A percentile compares a stretch with the other conserved stretches of the same genome.
Conservation (phyloP, 768 basidiomycete genomes). For the Artomyces pyxidatus region DNA sequence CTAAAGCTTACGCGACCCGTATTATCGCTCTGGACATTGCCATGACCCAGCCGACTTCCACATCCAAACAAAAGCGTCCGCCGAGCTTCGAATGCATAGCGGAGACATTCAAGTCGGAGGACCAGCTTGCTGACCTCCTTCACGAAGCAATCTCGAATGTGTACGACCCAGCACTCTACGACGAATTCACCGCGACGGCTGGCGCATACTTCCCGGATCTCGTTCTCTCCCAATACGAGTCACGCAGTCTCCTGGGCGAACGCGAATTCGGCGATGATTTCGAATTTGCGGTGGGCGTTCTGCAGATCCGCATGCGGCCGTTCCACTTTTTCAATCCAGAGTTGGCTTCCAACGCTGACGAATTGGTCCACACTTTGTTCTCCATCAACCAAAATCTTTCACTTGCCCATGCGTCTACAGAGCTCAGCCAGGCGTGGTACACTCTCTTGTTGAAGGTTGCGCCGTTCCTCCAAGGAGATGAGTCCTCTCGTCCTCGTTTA, state of each 20-base stretch:
- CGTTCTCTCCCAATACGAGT: slow-evolving; percentile 54
- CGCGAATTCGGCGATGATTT: slow-evolving; percentile 80
- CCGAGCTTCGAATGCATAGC: slow-evolving; percentile 53
- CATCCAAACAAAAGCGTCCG: slow-evolving; percentile 35
- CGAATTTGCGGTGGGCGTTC: slow-evolving; percentile 53
- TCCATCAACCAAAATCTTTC: slow-evolving; percentile 87
- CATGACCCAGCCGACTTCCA: slow-evolving; percentile 36
- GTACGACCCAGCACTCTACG: slow-evolving; percentile 68
- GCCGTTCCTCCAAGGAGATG: slow-evolving; percentile 57
- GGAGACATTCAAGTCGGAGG: slow-evolving; percentile 48
- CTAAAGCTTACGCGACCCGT: slow-evolving; percentile 68
- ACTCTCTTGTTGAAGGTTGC: slow-evolving; percentile 55
- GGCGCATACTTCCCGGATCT: slow-evolving; percentile 49
- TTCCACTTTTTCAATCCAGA: slow-evolving; percentile 28
- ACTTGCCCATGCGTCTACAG: slow-evolving; percentile 68
- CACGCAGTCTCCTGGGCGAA: slow-evolving; percentile 51
- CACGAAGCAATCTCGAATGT: slow-evolving; percentile 62
- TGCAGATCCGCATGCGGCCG: slow-evolving; percentile 53
- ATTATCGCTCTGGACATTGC: slow-evolving; percentile 72
- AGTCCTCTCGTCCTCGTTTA: slow-evolving; percentile 44
- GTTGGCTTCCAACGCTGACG: slow-evolving; percentile 37
- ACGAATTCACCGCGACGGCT: slow-evolving; percentile 44
- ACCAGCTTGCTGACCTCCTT: slow-evolving; percentile 57
- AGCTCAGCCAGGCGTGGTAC: slow-evolving; percentile 74
- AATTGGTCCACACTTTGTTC: slow-evolving; percentile 49